Percentiles rank a stretch among this genome's conserved stretches.
These are phyloP conservation scores for Pseudohalonectria lignicola DNA, from an alignment of 2,329 filamentous ascomycete genomes.

Conservation along the genomic window DNA sequence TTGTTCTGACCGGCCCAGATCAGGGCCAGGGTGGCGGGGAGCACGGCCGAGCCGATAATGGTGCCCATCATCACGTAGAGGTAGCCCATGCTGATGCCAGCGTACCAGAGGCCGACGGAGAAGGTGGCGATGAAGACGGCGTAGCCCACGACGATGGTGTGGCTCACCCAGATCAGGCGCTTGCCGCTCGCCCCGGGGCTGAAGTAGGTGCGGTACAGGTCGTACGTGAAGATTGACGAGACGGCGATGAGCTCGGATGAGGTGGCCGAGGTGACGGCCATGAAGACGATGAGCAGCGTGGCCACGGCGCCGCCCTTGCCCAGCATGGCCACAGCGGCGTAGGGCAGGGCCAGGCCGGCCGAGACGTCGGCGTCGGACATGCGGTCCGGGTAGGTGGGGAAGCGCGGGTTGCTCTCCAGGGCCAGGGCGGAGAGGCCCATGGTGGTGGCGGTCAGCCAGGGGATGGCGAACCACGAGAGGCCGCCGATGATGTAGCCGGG, in stretches of 20 bases:
- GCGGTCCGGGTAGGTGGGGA: slow-evolving; percentile 62
- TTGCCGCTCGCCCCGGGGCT: slow-evolving; percentile 66
- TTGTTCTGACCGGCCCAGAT: slow-evolving; percentile 73
- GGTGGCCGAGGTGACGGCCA: slow-evolving; percentile 79
- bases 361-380: slow-evolving; percentile 66
- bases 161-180: slow-evolving; percentile 69
- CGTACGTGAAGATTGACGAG: slow-evolving; percentile 80
- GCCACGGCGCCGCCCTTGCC: slow-evolving; percentile 72
- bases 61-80: slow-evolving; percentile 85
- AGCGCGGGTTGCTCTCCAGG: slow-evolving; percentile 60
- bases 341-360: slow-evolving; percentile 74
- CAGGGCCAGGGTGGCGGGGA: slow-evolving; percentile 71
- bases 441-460: slow-evolving; percentile 80
- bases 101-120: slow-evolving; percentile 63
- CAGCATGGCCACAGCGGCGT: slow-evolving; percentile 72
- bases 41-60: slow-evolving; percentile 75
- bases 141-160: slow-evolving; percentile 56
- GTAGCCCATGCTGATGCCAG: slow-evolving; percentile 61
- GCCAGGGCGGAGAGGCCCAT: slow-evolving; percentile 77
- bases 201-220: slow-evolving; percentile 80
- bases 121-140: slow-evolving; percentile 69
- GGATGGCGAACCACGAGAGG: slow-evolving; percentile 85
- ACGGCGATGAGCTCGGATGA: slow-evolving; percentile 80
- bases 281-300: slow-evolving; percentile 73
- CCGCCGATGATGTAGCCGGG: slow-evolving; percentile 84